Conservation (phyloP, 768 basidiomycete genomes). For the Kwoniella pini region DNA sequence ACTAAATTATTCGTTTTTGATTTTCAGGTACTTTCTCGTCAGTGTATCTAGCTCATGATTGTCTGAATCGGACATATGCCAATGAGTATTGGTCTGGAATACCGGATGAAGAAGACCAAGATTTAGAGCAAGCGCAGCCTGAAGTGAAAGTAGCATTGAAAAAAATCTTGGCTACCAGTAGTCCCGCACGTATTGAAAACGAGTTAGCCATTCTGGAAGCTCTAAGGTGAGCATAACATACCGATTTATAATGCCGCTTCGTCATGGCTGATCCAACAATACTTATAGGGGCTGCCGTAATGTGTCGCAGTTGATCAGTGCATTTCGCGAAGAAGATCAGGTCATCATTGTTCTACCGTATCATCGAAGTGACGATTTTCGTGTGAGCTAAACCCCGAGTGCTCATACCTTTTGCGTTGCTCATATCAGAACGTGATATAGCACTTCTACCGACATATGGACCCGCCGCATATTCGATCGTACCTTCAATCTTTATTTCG, state of each 20-base stretch:
- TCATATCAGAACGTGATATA: slow-evolving; percentile 17
- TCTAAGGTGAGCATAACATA: slow-evolving; percentile 56
- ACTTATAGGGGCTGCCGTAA: slow-evolving; percentile 71
- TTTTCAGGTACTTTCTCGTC: slow-evolving; percentile 86
- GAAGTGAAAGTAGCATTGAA: slow-evolving; percentile 83
- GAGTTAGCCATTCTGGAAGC: slow-evolving; percentile 88
- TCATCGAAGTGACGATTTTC: slow-evolving; percentile 86
- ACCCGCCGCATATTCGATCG: slow-evolving; percentile 73
- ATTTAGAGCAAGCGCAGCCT: not conserved
- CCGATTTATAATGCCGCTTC: no score
- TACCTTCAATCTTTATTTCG: slow-evolving; percentile 92
- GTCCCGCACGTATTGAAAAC: slow-evolving; percentile 86
- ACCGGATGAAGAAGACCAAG: slow-evolving; percentile 5
- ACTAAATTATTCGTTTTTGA: no score
- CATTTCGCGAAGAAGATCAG: slow-evolving; percentile 86
- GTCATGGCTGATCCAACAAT: not conserved
- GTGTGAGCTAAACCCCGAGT: slow-evolving; percentile 70
- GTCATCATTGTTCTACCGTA: slow-evolving; percentile 94
- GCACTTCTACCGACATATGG: slow-evolving; percentile 74
- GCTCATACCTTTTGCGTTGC: no score
- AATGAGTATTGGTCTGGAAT: slow-evolving; percentile 61
- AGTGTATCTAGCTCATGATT: slow-evolving; percentile 95
- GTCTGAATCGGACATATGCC: slow-evolving; percentile 62
- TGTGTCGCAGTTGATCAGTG: slow-evolving; percentile 89
- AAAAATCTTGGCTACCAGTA: slow-evolving; percentile 94